phyloP scores from a whole-genome alignment of 169 alveolate genomes.

The Perkinsus olseni region DNA sequence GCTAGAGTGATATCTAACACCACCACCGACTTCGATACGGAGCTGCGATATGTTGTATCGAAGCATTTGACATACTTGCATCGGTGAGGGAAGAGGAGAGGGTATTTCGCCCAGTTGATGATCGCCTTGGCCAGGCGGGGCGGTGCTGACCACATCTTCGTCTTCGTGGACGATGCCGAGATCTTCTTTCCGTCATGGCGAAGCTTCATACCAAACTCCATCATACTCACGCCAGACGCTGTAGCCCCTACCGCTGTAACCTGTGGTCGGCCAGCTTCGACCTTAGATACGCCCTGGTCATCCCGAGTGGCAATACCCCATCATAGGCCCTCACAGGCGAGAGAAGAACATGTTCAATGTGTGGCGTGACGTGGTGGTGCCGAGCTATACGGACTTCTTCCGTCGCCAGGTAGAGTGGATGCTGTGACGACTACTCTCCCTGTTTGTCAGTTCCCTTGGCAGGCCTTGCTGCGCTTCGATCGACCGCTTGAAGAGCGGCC shows the following conservation, averaged over 20 bases:
- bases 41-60: background rate
- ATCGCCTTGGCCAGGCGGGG: background rate
- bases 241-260: slow-evolving; percentile 18
- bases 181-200: background rate
- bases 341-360: background rate
- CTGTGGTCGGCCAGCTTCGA: slow-evolving; percentile 7
- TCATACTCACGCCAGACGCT: background rate
- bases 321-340: background rate
- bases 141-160: slow-evolving; percentile 29
- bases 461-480: background rate
- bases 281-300: background rate
- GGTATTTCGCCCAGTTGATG: background rate
- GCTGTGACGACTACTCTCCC: background rate
- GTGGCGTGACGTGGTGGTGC: slow-evolving; percentile 25
- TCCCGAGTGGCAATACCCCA: slow-evolving; percentile 14
- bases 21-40: background rate
- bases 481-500: background rate
- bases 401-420: background rate
- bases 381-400: slow-evolving; percentile 21
- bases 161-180: background rate
- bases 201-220: background rate
- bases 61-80: background rate
- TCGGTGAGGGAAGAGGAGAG: background rate
- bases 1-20: background rate
- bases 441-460: background rate